Base-by-base conservation (phyloP, 495 filamentous ascomycete genomes). In the Pyrenula massariospora region DNA sequence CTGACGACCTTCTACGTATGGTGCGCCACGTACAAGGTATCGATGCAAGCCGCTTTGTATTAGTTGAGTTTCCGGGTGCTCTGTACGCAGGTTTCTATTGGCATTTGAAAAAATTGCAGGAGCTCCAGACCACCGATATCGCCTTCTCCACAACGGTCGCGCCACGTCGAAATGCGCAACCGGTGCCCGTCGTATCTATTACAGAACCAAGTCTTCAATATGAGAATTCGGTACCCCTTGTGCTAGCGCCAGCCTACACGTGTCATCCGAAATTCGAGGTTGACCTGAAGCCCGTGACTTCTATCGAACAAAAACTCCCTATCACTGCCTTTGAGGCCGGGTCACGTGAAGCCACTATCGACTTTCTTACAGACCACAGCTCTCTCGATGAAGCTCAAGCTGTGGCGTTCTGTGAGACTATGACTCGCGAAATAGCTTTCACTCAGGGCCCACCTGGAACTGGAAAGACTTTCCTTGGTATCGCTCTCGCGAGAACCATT, bases 401-500 rank as follows among this genome's bases (percentile, higher is more conserved):
- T 21, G 60, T 62, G 0, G 80, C 83, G 20, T 63, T 89, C 19
- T 62, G 84, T 3, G 68, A 76, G 23, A 68, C 77, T 11, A 67
- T 91, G 0, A 73, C 67, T 2, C 70, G 76, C 2, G 73, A 69
- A 5, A 56, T 87, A 12, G 79, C 81, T 2, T 68, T 88, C 1
- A 84, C 87, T 24, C 86, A 90, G 69, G 87, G 87, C 0, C 87
- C 87, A 0, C 87, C 87, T 0, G 87, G 87, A 2, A 89, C 85
- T 0, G 87, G 87, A 12, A 89, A 90, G 66, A 67, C 66, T 22
- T 66, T 60, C 42, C 59, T 68, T 5, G 69, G 68, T 2, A 58
- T 71, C 5, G 57, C 73, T 56, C 55, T 81, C 20, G 75, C 84
- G 15, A 78, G 81, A 56, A 73, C 78, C 1, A 63, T 90, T 8